A percentile compares a stretch with the other conserved stretches of the same genome.
phyloP scores from a whole-genome alignment of 495 filamentous ascomycete genomes.

The Penicillium salamii region DNA sequence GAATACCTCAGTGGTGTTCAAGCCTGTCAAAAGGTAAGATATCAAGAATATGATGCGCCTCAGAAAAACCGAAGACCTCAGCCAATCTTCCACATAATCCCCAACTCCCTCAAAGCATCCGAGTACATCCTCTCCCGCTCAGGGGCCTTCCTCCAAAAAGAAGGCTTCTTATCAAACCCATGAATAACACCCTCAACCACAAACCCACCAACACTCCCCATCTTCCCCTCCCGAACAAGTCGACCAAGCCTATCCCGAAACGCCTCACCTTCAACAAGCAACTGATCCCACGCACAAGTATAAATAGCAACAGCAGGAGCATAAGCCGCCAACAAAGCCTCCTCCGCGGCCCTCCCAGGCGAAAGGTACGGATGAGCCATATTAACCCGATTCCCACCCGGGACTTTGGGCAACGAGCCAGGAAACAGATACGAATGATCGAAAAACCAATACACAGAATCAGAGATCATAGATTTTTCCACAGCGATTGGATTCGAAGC shows the following conservation, averaged over 20 bases:
- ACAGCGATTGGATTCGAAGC: conserved; percentile 16
- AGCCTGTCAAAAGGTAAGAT: too few species aligned
- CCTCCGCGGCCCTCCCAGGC: conserved; percentile 12
- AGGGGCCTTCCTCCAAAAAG: conserved; percentile 14
- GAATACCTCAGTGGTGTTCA: too few species aligned
- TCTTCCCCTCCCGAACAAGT: conserved; percentile 9
- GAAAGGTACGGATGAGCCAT: conserved; percentile 22
- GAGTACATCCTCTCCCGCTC: conserved; percentile 17
- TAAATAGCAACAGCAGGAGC: conserved; percentile 19
- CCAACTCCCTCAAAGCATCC: conserved; percentile 19
- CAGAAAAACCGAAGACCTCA: too few species aligned
- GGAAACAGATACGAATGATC: conserved; percentile 17
- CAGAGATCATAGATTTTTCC: conserved; percentile 14
- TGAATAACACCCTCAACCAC: conserved; percentile 20
- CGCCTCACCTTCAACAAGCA: conserved; percentile 22
- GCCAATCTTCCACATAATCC: conserved; percentile 15
- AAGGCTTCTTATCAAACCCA: conserved; percentile 29
- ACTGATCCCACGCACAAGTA: conserved; percentile 27
- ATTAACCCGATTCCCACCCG: conserved; percentile 10
- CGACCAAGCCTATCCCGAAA: conserved; percentile 19
- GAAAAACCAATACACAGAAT: conserved; percentile 12
- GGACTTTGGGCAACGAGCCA: conserved; percentile 9
- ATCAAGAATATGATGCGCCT: too few species aligned
- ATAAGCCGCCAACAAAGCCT: conserved; percentile 11
- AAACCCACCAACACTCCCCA: conserved; percentile 14